phyloP scores from a whole-genome alignment of 225 moss, liverwort and hornwort species.

The Pleurozium schreberi region DNA sequence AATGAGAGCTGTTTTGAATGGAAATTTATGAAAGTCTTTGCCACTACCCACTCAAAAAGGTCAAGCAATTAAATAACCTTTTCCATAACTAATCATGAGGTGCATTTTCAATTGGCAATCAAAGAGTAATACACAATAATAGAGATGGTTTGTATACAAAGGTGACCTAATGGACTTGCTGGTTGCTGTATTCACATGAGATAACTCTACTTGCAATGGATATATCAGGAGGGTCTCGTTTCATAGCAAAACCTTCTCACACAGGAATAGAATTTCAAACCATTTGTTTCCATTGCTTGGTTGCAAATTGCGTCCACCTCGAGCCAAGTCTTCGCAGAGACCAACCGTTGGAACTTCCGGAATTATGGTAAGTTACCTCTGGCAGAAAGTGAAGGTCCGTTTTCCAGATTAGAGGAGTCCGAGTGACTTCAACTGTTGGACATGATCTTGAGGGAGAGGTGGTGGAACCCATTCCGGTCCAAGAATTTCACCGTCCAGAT shows the following conservation, averaged over 20 bases:
- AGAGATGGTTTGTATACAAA: background rate
- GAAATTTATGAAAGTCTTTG: background rate
- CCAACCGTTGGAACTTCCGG: background rate
- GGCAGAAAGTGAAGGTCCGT: background rate
- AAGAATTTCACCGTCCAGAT: conserved; percentile 47
- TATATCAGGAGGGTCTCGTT: background rate
- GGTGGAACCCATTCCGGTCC: conserved; percentile 50
- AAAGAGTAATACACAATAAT: background rate
- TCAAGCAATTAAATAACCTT: background rate
- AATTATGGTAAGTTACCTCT: background rate
- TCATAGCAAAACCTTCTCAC: background rate
- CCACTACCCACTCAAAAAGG: background rate
- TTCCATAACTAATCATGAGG: background rate
- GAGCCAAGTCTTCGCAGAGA: background rate
- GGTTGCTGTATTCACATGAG: background rate
- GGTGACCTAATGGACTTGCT: background rate
- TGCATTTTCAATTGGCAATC: background rate
- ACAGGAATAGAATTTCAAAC: background rate
- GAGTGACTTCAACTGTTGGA: conserved; percentile 35
- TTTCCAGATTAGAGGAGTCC: conserved; percentile 19
- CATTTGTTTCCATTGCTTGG: background rate
- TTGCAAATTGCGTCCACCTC: background rate
- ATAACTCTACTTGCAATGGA: background rate
- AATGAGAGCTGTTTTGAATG: background rate
- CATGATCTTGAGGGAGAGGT: conserved; percentile 38